Evolutionary conservation across 345 rosid species (phyloP).

Genomic region (Brassica cretica): DNA sequence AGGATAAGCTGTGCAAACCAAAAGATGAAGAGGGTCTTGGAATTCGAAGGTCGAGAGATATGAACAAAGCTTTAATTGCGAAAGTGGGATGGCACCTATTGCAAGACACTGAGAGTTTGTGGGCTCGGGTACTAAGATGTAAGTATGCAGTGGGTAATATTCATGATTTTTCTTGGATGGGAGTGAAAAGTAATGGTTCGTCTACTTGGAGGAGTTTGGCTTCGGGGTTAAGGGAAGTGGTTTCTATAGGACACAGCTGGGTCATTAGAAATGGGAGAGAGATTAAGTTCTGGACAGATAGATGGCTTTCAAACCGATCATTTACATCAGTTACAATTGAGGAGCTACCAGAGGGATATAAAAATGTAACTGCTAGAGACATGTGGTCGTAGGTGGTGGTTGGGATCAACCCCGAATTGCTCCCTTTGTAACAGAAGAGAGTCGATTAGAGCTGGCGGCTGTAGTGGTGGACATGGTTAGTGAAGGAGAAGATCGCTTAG

Average conservation of each 20-base stretch:
- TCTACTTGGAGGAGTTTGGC: neutral
- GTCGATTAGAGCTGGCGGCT: neutral
- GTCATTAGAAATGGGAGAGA: neutral
- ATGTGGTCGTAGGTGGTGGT: no score
- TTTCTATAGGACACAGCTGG: neutral
- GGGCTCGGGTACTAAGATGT: no score
- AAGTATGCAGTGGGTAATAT: neutral
- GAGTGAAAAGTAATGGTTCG: neutral
- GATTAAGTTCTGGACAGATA: neutral
- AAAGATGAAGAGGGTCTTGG: no score
- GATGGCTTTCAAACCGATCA: neutral
- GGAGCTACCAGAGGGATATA: neutral
- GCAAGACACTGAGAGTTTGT: no score
- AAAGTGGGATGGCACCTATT: no score
- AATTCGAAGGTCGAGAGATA: no score
- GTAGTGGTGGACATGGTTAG: neutral
- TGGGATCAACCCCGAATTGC: no score
- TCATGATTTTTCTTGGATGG: neutral
- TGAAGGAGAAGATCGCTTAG: neutral
- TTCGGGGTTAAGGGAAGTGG: neutral
- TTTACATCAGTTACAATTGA: neutral
- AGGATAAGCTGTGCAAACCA: no score
- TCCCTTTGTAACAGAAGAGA: no score
- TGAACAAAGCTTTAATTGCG: no score
- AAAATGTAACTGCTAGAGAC: no score